Evolutionary conservation across 805 yeast genomes (phyloP).

Genomic region (Pichia deserticola): DNA sequence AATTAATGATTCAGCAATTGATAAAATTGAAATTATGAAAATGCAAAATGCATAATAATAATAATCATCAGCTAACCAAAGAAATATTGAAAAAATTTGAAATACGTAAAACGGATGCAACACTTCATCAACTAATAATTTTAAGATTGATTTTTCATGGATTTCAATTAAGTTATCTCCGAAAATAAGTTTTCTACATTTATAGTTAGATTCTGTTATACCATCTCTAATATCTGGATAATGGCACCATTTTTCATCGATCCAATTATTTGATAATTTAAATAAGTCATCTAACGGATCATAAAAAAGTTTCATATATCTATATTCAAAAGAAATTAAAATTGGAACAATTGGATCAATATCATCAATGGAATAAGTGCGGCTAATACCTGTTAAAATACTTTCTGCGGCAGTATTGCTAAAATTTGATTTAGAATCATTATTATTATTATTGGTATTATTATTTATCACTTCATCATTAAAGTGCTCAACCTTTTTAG

Average conservation of each 20-base stretch:
- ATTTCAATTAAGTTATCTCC: conserved; percentile 72
- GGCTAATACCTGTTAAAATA: conserved; percentile 13
- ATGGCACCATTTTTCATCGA: conserved; percentile 69
- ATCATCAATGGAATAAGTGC: conserved; percentile 22
- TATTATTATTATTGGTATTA: background rate
- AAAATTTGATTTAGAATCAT: background rate
- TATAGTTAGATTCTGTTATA: conserved; percentile 57
- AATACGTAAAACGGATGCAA: conserved; percentile 93
- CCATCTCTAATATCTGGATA: conserved; percentile 55
- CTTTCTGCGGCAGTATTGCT: background rate
- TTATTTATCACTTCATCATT: conserved; percentile 8
- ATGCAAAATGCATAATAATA: conserved; percentile 93
- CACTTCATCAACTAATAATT: conserved; percentile 76
- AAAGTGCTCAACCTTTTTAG: conserved; percentile 13
- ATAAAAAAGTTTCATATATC: conserved; percentile 77
- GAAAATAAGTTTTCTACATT: conserved; percentile 65
- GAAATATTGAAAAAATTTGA: conserved; percentile 82
- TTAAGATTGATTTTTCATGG: conserved; percentile 57
- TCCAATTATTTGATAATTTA: conserved; percentile 81
- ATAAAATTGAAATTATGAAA: conserved; percentile 72
- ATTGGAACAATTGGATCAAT: conserved; percentile 63
- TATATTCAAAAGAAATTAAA: conserved; percentile 65
- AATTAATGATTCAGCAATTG: conserved; percentile 72
- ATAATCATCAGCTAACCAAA: conserved; percentile 91
- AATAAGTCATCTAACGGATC: conserved; percentile 84